Evolutionary conservation across 352 stramenopile genomes (phyloP), one percentile per base, ranked within the genome.

Genomic region (Phytopythium helicoides): DNA sequence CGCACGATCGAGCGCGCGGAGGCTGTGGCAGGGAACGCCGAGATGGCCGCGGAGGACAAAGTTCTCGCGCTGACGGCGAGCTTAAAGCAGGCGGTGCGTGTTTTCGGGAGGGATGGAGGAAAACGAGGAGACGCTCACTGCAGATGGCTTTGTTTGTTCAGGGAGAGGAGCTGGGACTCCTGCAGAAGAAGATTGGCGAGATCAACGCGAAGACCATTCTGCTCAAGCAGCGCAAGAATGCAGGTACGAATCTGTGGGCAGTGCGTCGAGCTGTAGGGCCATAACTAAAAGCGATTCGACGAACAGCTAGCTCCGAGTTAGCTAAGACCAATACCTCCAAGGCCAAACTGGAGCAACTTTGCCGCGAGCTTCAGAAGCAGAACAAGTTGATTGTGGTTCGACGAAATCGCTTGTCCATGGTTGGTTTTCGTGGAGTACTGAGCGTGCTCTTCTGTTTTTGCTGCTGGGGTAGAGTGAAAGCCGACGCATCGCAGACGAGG

Each of bases 141-240:
- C 18, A 18, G 36, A 37, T 1, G 51, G 11, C 6, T 58, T 14
- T 46, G 48, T 16, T 48, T 15, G 14, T 48, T 22, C 47, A 83
- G 71, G 88, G 79, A 37, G 73, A 90, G 6, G 68, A 83, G 26
- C 23, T 90, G 21, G 60, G 54, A 26, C 52, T 84, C 11, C 56
- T 94, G 59, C 84, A 94, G 54, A 84, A 87, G 55, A 95, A 95
- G 58, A 83, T 95, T 40, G 58, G 62, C 36, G 82, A 95, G 60
- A 56, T 95, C 38, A 86, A 95, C 49, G 64, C 85, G 56, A 89
- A 88, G 56, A 89, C 65, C 52, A 77, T 93, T 35, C 51, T 95
- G 48, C 70, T 90, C 23, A 83, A 81, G 54, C 82, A 91, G 53
- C 76, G 82, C 57, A 90, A 94, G 54, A 76, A 66, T 33, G 50